phyloP scores from a whole-genome alignment of 345 rosid genomes.

The Durio zibethinus region DNA sequence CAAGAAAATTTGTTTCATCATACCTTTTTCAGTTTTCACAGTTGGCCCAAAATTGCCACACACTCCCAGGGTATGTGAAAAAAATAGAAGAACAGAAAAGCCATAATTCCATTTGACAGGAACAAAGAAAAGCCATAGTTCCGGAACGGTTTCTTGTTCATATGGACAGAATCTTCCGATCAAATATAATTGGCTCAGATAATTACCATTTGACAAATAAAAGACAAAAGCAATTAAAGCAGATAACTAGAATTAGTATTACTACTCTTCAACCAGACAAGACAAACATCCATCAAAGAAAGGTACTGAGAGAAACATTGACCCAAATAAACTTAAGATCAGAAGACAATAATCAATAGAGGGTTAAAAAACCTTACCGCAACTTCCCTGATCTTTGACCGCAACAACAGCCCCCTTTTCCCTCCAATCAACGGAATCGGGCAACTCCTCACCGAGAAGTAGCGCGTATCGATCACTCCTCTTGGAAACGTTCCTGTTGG shows the following conservation, averaged over 20 bases:
- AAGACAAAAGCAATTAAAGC: not conserved
- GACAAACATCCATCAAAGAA: not conserved
- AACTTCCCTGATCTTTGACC: slow-evolving; percentile 68
- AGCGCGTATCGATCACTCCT: slow-evolving; percentile 41
- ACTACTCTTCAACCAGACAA: not conserved
- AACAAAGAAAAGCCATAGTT: not conserved
- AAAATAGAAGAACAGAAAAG: not conserved
- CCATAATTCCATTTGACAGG: not conserved
- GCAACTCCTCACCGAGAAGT: slow-evolving; percentile 49
- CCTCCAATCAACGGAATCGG: slow-evolving; percentile 66
- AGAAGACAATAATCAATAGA: not conserved
- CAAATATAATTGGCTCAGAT: not conserved
- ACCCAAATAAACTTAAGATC: not conserved
- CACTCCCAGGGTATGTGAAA: not conserved
- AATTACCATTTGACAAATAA: not conserved
- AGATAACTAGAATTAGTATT: not conserved
- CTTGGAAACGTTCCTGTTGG: slow-evolving; percentile 34
- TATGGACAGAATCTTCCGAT: not conserved
- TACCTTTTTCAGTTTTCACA: not conserved
- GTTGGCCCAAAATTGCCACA: not conserved
- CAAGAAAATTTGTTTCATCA: not conserved
- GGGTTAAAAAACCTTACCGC: slow-evolving; percentile 39
- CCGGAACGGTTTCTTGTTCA: not conserved
- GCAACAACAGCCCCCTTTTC: slow-evolving; percentile 54
- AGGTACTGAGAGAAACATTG: not conserved